phyloP scores from a whole-genome alignment of 2,329 filamentous ascomycete species.

The Pyricularia pennisetigena region DNA sequence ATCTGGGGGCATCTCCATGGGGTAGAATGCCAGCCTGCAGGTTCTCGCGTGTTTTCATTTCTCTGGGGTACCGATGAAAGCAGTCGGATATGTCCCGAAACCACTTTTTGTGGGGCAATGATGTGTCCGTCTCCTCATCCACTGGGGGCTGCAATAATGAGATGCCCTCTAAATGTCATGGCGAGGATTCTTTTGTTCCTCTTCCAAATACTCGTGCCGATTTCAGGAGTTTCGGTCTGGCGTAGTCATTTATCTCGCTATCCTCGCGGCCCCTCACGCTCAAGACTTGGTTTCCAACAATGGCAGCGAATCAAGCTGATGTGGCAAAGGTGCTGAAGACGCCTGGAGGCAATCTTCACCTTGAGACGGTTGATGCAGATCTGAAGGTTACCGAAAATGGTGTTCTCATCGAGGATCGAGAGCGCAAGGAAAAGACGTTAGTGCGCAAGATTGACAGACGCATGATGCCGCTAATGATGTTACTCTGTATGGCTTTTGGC shows the following conservation, averaged over 20 bases:
- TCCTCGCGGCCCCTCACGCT: neutral
- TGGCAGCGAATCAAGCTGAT: neutral
- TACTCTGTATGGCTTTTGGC: conserved; percentile 19
- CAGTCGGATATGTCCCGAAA: neutral
- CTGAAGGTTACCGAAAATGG: neutral
- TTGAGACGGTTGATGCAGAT: neutral
- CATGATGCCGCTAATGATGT: conserved; percentile 40
- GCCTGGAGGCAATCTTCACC: neutral
- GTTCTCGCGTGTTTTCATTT: neutral
- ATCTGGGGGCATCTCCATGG: neutral
- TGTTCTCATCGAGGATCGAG: conserved; percentile 13
- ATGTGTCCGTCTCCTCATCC: neutral
- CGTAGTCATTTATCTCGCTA: neutral
- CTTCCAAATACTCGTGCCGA: neutral
- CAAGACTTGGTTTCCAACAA: neutral
- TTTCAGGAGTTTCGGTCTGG: neutral
- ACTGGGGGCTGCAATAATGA: neutral
- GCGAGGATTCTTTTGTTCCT: neutral
- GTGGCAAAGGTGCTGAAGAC: neutral
- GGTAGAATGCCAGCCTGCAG: neutral
- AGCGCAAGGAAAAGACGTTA: conserved; percentile 36
- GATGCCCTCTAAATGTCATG: neutral
- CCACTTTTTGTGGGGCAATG: neutral
- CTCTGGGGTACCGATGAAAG: neutral
- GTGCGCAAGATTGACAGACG: conserved; percentile 47